Conservation (phyloP, 78 protist genomes). For the Isochrysis galbana region DNA sequence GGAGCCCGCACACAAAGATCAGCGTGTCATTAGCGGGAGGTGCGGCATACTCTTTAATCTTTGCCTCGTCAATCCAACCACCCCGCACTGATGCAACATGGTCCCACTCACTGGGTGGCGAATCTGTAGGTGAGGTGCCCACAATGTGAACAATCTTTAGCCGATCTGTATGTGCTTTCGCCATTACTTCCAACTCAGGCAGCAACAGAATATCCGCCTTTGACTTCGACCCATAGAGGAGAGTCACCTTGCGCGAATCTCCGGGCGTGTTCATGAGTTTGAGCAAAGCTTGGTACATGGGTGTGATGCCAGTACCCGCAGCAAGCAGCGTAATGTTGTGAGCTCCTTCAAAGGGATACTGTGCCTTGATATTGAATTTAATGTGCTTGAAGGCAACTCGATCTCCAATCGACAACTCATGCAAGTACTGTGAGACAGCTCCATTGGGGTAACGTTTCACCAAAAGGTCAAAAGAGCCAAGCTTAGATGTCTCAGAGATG, state of each 20-base stretch:
- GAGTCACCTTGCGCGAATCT: slow-evolving; percentile 3
- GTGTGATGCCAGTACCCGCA: slow-evolving; percentile 34
- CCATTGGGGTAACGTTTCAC: slow-evolving; percentile 17
- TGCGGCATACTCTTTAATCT: background rate
- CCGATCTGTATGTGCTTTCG: background rate
- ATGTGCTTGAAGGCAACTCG: slow-evolving; percentile 15
- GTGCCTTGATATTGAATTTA: slow-evolving; percentile 7
- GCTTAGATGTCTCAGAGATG: background rate
- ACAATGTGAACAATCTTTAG: slow-evolving; percentile 31
- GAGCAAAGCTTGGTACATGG: background rate
- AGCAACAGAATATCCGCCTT: background rate
- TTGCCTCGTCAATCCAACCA: background rate
- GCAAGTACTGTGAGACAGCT: slow-evolving; percentile 22
- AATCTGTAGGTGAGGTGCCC: background rate
- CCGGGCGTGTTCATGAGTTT: background rate
- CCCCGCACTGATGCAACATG: background rate
- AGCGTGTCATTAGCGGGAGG: slow-evolving; percentile 25
- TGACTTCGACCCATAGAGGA: slow-evolving; percentile 9
- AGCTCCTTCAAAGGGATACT: slow-evolving; percentile 19
- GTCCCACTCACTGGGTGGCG: background rate
- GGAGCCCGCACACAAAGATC: slow-evolving; percentile 36
- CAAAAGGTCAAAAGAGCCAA: slow-evolving; percentile 22
- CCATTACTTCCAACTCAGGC: slow-evolving; percentile 2
- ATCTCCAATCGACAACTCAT: background rate
- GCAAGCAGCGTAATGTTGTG: background rate